Percentiles rank a stretch among this genome's conserved stretches.
Evolutionary conservation across 345 rosid genomes (phyloP).

Genomic region (Boechera stricta): DNA sequence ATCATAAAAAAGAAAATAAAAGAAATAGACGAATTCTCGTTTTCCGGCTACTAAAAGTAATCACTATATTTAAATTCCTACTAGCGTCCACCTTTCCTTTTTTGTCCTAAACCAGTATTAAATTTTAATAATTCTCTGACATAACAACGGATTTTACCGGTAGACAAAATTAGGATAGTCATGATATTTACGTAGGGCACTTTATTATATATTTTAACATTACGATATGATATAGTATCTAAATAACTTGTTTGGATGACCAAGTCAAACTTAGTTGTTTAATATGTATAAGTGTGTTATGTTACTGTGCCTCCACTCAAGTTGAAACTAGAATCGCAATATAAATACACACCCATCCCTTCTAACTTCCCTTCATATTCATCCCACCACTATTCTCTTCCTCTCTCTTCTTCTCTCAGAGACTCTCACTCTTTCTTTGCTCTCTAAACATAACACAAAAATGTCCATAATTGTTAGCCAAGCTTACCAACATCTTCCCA

Average conservation of each 20-base stretch:
- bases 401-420: background rate
- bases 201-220: background rate
- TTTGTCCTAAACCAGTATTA: background rate
- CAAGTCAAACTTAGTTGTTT: too few species aligned
- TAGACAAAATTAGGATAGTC: background rate
- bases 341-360: slow-evolving; percentile 29
- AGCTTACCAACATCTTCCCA: slow-evolving; percentile 29
- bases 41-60: background rate
- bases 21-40: background rate
- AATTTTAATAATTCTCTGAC: background rate
- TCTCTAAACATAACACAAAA: slow-evolving; percentile 5
- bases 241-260: too few species aligned
- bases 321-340: slow-evolving; percentile 1
- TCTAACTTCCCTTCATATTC: slow-evolving; percentile 2
- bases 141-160: background rate
- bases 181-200: background rate
- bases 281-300: too few species aligned
- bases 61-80: background rate
- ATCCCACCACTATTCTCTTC: background rate
- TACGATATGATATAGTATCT: background rate
- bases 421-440: background rate
- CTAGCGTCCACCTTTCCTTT: background rate
- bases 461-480: slow-evolving; percentile 26
- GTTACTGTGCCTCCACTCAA: too few species aligned
- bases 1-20: too few species aligned